A percentile compares a stretch with the other conserved stretches of the same genome.
Conservation (phyloP, 2,329 filamentous ascomycete species). For the Diaporthe sp. region DNA sequence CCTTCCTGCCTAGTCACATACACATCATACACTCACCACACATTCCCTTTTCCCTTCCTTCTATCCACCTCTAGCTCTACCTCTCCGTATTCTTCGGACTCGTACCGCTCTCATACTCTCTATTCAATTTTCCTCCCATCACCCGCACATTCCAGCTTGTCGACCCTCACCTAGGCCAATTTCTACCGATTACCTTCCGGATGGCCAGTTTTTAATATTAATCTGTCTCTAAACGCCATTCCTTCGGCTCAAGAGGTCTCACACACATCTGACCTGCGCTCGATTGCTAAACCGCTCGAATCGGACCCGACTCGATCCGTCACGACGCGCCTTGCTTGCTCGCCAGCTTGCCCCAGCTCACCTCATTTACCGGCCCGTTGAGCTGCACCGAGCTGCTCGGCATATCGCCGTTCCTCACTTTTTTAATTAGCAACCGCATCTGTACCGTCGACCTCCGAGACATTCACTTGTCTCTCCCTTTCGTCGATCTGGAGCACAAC, state of each 20-base stretch:
- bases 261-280: not conserved
- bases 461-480: constrained; percentile 33
- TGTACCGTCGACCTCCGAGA: constrained; percentile 24
- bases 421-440: not conserved
- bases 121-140: constrained; percentile 19
- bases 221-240: constrained; percentile 37
- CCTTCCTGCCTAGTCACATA: not conserved
- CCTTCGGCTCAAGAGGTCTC: constrained; percentile 28
- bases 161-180: constrained; percentile 14
- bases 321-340: constrained; percentile 19
- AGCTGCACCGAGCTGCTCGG: constrained; percentile 3
- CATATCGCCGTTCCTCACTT: constrained; percentile 10
- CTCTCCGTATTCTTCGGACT: constrained; percentile 7
- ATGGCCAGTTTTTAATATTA: constrained; percentile 39
- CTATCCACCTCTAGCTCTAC: constrained; percentile 6
- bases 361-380: not conserved
- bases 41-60: constrained; percentile 26
- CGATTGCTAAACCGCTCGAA: not conserved
- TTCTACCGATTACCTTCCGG: constrained; percentile 15
- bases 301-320: constrained; percentile 4
- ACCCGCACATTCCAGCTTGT: constrained; percentile 17
- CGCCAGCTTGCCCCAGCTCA: not conserved
- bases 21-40: not conserved
- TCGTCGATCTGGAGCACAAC: constrained; percentile 24
- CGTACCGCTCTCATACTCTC: not conserved